These are phyloP conservation scores for Epichloe hybrida DNA, from an alignment of 2,329 filamentous ascomycete species.

Conservation along the genomic window DNA sequence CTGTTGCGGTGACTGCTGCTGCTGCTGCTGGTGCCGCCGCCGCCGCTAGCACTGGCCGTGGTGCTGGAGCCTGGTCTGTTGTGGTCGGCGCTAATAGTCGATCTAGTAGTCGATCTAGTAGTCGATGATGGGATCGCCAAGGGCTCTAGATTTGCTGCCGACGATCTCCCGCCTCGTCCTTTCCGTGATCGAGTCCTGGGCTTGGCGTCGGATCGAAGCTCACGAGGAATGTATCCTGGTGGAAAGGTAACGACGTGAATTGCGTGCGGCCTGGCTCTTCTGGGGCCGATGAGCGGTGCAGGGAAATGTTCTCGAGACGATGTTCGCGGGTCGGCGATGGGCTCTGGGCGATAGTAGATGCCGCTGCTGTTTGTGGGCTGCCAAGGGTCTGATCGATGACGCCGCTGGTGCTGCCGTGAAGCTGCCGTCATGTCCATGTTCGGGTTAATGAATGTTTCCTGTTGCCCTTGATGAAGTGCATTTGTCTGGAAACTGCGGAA, in stretches of 20 bases:
- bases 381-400: constrained; percentile 5
- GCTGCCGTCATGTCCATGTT: constrained; percentile 5
- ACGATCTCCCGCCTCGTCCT: not conserved
- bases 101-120: not conserved
- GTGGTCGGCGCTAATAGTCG: not conserved
- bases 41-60: constrained; percentile 30
- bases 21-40: constrained; percentile 12
- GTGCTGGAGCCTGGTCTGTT: constrained; percentile 4
- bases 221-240: constrained; percentile 30
- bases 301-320: constrained; percentile 16
- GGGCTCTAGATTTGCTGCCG: not conserved
- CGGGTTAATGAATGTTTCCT: not conserved
- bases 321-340: constrained; percentile 1
- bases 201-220: constrained; percentile 20
- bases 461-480: not conserved
- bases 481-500: not conserved
- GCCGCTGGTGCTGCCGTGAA: not conserved
- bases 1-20: constrained; percentile 19
- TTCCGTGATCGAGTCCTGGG: not conserved
- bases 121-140: not conserved
- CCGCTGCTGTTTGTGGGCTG: constrained; percentile 1
- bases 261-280: constrained; percentile 25
- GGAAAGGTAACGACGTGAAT: constrained; percentile 30
- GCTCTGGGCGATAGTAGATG: constrained; percentile 7
- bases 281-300: constrained; percentile 25